phyloP scores from a whole-genome alignment of 1,284 basidiomycete genomes.

The Amylostereum areolatum region DNA sequence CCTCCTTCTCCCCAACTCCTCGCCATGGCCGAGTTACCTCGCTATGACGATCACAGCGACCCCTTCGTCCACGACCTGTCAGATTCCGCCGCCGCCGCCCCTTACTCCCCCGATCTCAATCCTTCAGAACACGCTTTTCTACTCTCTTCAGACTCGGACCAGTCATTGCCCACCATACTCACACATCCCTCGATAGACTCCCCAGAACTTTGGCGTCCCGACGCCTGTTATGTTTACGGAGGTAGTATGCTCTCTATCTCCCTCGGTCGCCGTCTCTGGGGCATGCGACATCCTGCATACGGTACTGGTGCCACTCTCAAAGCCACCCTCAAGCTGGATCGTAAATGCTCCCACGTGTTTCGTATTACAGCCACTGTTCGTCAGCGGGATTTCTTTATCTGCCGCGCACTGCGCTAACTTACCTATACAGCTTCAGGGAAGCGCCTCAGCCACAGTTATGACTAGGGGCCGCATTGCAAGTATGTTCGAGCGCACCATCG shows the following conservation, averaged over 20 bases:
- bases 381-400: background rate
- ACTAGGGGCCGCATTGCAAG: slow-evolving; percentile 16
- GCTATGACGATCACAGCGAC: no score
- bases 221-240: slow-evolving; percentile 16
- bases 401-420: background rate
- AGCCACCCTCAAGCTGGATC: slow-evolving; percentile 30
- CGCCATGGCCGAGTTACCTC: no score
- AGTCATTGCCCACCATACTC: no score
- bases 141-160: no score
- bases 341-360: slow-evolving; percentile 28
- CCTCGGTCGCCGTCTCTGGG: slow-evolving; percentile 35
- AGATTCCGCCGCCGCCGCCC: no score
- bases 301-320: slow-evolving; percentile 33
- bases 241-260: slow-evolving; percentile 34
- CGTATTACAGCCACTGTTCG: slow-evolving; percentile 31
- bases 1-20: no score
- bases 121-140: no score
- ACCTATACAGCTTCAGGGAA: slow-evolving; percentile 31
- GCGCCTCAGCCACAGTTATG: slow-evolving; percentile 27
- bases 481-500: no score
- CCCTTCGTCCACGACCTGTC: no score
- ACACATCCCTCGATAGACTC: no score
- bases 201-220: no score
- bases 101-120: no score
- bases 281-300: slow-evolving; percentile 33